A percentile compares a stretch with the other conserved stretches of the same genome.
Conservation (phyloP, 768 basidiomycete genomes). For the Pulveroboletus ravenelii region DNA sequence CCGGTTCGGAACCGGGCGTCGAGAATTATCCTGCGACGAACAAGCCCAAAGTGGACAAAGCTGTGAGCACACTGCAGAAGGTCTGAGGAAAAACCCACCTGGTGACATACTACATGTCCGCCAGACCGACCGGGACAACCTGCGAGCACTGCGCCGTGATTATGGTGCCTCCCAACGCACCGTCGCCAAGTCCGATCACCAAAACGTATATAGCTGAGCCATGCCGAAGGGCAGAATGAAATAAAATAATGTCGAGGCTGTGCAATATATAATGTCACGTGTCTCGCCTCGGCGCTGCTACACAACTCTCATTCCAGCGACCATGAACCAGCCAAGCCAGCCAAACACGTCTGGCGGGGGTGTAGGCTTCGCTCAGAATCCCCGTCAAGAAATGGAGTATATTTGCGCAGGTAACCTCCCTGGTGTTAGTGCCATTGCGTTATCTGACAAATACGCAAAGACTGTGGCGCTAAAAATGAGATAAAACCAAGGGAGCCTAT, state of each 20-base stretch:
- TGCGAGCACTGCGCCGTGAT: slow-evolving; percentile 8
- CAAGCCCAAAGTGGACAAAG: neutral
- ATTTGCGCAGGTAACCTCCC: slow-evolving; percentile 68
- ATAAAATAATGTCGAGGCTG: slow-evolving; percentile 1
- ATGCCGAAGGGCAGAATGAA: too few species aligned
- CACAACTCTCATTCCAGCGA: neutral
- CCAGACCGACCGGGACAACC: neutral
- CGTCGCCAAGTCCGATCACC: slow-evolving; percentile 13
- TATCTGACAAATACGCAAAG: slow-evolving; percentile 37
- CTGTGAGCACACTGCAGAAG: neutral
- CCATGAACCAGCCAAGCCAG: slow-evolving; percentile 39
- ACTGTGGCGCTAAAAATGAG: slow-evolving; percentile 90
- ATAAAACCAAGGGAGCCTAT: slow-evolving; percentile 90
- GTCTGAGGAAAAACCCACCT: neutral
- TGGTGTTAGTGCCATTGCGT: neutral
- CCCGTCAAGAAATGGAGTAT: slow-evolving; percentile 72
- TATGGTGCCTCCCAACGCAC: slow-evolving; percentile 8
- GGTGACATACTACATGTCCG: neutral
- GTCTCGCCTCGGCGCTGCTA: neutral
- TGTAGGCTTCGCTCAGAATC: slow-evolving; percentile 34
- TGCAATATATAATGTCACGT: slow-evolving; percentile 13
- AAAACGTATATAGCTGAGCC: too few species aligned
- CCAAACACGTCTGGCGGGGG: slow-evolving; percentile 31
- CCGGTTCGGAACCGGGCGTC: slow-evolving; percentile 15
- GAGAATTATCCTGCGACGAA: neutral